Evolutionary conservation across 192 early-diverging fungal species (phyloP).

Genomic region (Coemansia sp.): DNA sequence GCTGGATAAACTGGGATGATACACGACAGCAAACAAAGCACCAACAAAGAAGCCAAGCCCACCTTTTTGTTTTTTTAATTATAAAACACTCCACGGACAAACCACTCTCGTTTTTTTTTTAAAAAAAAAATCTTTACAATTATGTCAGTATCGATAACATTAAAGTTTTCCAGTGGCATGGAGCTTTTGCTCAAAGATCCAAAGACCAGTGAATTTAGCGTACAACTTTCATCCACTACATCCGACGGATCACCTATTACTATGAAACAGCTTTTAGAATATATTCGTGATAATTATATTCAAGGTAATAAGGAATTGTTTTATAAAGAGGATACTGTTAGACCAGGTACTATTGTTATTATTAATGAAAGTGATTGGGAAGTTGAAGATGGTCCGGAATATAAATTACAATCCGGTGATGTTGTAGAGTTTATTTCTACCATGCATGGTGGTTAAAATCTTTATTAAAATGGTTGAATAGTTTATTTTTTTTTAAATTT

Average conservation of each 20-base stretch:
- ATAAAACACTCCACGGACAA: too few relatives aligned
- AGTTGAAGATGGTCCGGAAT: slow-evolving; percentile 83
- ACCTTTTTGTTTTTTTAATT: too few relatives aligned
- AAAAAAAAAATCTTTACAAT: too few relatives aligned
- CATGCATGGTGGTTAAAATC: slow-evolving; percentile 85
- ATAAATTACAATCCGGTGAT: slow-evolving; percentile 72
- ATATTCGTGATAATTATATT: slow-evolving; percentile 66
- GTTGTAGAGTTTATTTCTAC: slow-evolving; percentile 94
- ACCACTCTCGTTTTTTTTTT: too few relatives aligned
- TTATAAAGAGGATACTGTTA: slow-evolving; percentile 74
- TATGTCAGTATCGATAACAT: slow-evolving; percentile 1
- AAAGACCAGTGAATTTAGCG: slow-evolving; percentile 51
- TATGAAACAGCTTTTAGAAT: slow-evolving; percentile 65
- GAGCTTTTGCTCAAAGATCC: slow-evolving; percentile 87
- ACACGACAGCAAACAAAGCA: too few relatives aligned
- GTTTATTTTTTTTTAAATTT: too few relatives aligned
- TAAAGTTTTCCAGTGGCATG: slow-evolving; percentile 76
- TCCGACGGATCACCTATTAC: slow-evolving; percentile 39
- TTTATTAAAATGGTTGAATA: background rate
- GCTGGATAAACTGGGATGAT: too few relatives aligned
- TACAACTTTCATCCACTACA: slow-evolving; percentile 26
- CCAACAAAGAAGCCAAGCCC: too few relatives aligned
- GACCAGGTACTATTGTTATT: slow-evolving; percentile 91
- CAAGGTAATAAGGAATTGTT: slow-evolving; percentile 83
- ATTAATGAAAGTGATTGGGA: slow-evolving; percentile 98